Percentiles rank a stretch among this genome's conserved stretches.
phyloP scores from a whole-genome alignment of 1,139 yeast species.

The Suhomyces anneliseae region DNA sequence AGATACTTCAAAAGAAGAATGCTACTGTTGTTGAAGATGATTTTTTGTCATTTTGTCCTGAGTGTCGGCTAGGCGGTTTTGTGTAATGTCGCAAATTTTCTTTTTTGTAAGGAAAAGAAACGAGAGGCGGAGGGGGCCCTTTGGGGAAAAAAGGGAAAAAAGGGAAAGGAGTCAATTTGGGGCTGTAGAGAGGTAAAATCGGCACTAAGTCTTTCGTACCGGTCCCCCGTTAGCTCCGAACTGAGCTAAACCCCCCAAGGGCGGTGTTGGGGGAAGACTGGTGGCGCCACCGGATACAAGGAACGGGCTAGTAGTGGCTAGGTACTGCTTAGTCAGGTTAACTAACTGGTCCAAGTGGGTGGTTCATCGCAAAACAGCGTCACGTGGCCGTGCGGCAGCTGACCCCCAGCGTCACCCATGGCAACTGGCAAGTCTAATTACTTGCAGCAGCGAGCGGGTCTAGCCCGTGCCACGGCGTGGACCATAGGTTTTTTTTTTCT shows the following conservation, averaged over 20 bases:
- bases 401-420: background rate
- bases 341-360: too few species aligned
- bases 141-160: too few species aligned
- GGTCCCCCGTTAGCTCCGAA: too few species aligned
- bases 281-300: too few species aligned
- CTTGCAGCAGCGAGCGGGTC: background rate
- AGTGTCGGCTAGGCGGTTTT: conserved; percentile 5
- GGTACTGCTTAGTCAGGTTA: too few species aligned
- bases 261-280: too few species aligned
- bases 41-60: background rate
- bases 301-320: too few species aligned
- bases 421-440: background rate
- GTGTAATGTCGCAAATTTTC: background rate
- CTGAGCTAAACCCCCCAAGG: too few species aligned
- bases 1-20: conserved; percentile 8
- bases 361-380: background rate
- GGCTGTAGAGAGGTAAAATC: too few species aligned
- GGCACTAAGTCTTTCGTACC: too few species aligned
- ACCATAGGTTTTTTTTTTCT: too few species aligned
- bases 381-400: background rate
- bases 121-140: conserved; percentile 6
- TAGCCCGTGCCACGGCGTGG: background rate
- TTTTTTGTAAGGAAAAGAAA: conserved; percentile 4
- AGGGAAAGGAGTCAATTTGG: background rate
- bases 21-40: background rate